A percentile compares a stretch with the other conserved stretches of the same genome.
Evolutionary conservation across 768 basidiomycete species (phyloP).

Genomic region (Tubosaeta brunneosetosa): DNA sequence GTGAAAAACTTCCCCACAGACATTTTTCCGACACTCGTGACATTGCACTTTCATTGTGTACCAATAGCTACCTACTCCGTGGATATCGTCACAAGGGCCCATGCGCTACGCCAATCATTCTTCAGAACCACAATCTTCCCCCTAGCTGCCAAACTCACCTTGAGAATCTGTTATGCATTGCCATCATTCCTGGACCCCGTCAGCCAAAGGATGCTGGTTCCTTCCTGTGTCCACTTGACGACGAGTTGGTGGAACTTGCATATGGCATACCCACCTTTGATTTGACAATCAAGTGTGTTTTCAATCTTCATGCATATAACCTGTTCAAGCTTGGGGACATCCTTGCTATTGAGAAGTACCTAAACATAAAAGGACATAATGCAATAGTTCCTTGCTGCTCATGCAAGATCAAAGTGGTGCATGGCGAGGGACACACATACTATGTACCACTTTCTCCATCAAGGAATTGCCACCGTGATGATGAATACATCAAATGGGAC

Average conservation of each 20-base stretch:
- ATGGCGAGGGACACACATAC: conserved; percentile 18
- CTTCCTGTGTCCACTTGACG: conserved; percentile 33
- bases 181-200: conserved; percentile 45
- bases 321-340: conserved; percentile 35
- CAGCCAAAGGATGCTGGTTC: conserved; percentile 38
- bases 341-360: conserved; percentile 26
- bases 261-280: conserved; percentile 35
- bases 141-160: conserved; percentile 32
- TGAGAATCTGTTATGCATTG: conserved; percentile 34
- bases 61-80: conserved; percentile 39
- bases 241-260: conserved; percentile 34
- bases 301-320: conserved; percentile 29
- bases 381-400: conserved; percentile 30
- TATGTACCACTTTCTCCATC: not conserved
- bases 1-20: conserved; percentile 14
- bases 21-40: conserved; percentile 38
- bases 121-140: conserved; percentile 41
- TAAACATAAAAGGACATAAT: conserved; percentile 40
- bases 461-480: no score
- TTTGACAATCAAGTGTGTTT: not conserved
- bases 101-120: conserved; percentile 39
- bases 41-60: conserved; percentile 39
- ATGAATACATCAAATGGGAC: not conserved
- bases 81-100: conserved; percentile 17
- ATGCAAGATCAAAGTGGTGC: conserved; percentile 30